Conservation (phyloP, 2,329 filamentous ascomycete genomes). For the Fusarium gaditjirri region DNA sequence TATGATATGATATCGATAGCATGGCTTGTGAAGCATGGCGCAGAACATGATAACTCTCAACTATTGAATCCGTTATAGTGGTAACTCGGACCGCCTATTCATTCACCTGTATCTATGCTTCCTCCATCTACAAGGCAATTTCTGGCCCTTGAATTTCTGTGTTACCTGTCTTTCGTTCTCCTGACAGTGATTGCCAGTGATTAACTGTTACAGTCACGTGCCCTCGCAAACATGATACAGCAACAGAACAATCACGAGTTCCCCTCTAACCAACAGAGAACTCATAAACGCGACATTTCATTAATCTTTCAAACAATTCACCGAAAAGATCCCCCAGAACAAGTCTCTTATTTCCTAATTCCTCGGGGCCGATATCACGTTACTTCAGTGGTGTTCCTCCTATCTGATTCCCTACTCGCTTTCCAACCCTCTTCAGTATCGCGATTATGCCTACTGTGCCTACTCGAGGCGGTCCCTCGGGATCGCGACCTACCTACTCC, state of each 20-base stretch:
- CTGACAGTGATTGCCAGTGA: not conserved
- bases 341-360: too few relatives aligned
- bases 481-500: not conserved
- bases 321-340: not conserved
- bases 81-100: not conserved
- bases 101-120: not conserved
- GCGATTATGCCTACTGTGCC: not conserved
- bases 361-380: too few relatives aligned
- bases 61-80: not conserved
- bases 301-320: not conserved
- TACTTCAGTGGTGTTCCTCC: too few relatives aligned
- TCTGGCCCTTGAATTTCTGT: not conserved
- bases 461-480: conserved; percentile 46
- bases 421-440: too few relatives aligned
- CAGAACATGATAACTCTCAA: not conserved
- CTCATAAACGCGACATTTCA: too few relatives aligned
- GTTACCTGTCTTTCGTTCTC: not conserved
- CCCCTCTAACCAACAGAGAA: not conserved
- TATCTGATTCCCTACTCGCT: too few relatives aligned
- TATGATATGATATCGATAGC: not conserved
- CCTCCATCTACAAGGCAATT: not conserved
- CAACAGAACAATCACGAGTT: not conserved
- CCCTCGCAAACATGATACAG: not conserved
- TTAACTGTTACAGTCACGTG: conserved; percentile 12
- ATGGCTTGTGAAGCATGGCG: not conserved